Evolutionary conservation across 129 eudicot species (phyloP).

Genomic region (Tanacetum coccineum): DNA sequence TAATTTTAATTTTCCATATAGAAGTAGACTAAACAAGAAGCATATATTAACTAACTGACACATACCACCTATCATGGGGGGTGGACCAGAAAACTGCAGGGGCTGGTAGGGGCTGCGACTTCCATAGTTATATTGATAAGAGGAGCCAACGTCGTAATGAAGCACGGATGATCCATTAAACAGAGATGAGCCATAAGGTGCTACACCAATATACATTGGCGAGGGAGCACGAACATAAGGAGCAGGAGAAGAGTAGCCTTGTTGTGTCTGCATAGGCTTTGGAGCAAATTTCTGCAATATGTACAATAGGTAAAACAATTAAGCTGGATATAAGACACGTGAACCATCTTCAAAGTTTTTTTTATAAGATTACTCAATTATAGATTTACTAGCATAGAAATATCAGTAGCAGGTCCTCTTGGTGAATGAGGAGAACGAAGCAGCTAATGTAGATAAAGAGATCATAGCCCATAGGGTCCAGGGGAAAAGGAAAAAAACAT

Average conservation of each 20-base stretch:
- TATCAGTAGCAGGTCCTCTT: too few species aligned
- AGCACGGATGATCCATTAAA: slow-evolving; percentile 71
- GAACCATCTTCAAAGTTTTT: background rate
- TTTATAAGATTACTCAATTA: too few species aligned
- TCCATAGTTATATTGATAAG: slow-evolving; percentile 67
- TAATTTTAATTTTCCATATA: background rate
- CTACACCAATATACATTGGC: slow-evolving; percentile 75
- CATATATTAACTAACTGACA: slow-evolving; percentile 14
- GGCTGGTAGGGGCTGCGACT: slow-evolving; percentile 79
- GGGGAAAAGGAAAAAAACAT: too few species aligned
- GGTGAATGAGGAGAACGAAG: too few species aligned
- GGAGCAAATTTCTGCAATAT: slow-evolving; percentile 71
- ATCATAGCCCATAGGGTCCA: too few species aligned
- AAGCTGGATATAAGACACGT: background rate
- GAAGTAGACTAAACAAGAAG: slow-evolving; percentile 19
- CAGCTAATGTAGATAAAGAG: too few species aligned
- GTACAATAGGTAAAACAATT: background rate
- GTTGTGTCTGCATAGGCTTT: slow-evolving; percentile 69
- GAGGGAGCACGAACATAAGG: slow-evolving; percentile 75
- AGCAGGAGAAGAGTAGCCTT: slow-evolving; percentile 53
- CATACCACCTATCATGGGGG: slow-evolving; percentile 63
- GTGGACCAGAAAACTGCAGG: slow-evolving; percentile 60
- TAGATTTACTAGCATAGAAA: too few species aligned
- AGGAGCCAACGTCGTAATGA: slow-evolving; percentile 75
- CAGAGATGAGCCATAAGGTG: slow-evolving; percentile 78